Evolutionary conservation across 2,329 filamentous ascomycete species (phyloP), one percentile per base, ranked within the genome.

Genomic region (Xylaria digitata): DNA sequence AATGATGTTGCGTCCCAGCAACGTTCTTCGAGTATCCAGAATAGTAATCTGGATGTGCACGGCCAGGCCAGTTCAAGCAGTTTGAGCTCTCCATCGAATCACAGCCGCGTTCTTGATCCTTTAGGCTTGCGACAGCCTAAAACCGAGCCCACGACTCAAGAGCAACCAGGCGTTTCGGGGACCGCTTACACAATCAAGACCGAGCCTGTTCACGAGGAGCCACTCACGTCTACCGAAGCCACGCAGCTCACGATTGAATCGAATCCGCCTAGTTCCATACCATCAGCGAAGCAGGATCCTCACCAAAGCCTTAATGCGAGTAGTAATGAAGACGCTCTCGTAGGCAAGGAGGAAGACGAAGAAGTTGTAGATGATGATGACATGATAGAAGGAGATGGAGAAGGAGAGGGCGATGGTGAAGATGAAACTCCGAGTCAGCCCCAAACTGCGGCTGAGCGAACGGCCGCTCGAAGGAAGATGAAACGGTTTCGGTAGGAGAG

Each of bases 401-500:
- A 85, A 46, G 74, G 54, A 3, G 66, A 65, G 19, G 67, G 68
- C 2, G 68, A 70, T 1, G 63, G 68, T 84, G 71, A 90, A 89
- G 78, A 90, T 88, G 92, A 95, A 94, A 83, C 85, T 8, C 46
- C 61, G n/a, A 75, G 65, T 3, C 73, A 72, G 19, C 74, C 73
- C 19, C 74, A 76, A 72, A 77, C 69, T 65, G 74, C 73, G 77
- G 76, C 86, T 34, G 88, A 89, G 76, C 83, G 87, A 83, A 70
- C 66, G 11, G 68, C 68, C 2, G 68, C 68, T 64, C 87, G 85
- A 59, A 84, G 86, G 70, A 91, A 90, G 78, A 90, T 90, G 92
- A 95, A 95, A 83, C 85, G 92, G 65, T 95, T 95, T 77, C 87
- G 91, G 90, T 92, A 84, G 71, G 79, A 63, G 61, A 30, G 23